Evolutionary conservation across 306 rosid species (phyloP).

Genomic region (Inga leiocalycina): DNA sequence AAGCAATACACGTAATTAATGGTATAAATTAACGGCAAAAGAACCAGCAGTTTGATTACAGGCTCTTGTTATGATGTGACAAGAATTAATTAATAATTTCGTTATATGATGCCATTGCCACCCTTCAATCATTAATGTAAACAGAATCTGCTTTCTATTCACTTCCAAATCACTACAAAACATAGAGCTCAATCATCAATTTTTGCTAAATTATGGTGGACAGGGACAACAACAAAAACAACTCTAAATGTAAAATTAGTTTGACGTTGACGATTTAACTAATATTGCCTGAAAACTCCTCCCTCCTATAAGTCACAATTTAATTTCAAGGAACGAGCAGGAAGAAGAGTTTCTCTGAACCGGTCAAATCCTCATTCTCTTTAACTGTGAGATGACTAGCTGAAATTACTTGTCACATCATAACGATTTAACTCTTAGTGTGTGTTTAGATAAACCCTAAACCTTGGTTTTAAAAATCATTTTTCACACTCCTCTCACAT

Average conservation of each 20-base stretch:
- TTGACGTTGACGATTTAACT: neutral
- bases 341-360: no score
- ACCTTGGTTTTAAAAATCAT: no score
- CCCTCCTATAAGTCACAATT: neutral
- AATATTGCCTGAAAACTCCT: neutral
- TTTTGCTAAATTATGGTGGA: neutral
- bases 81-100: neutral
- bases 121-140: neutral
- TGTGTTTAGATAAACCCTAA: no score
- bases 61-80: neutral
- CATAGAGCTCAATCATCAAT: neutral
- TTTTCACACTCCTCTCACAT: no score
- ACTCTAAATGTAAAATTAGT: neutral
- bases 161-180: slow-evolving; percentile 18
- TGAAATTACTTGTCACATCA: no score
- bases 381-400: no score
- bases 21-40: neutral
- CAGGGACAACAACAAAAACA: neutral
- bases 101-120: neutral
- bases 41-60: neutral
- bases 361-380: no score
- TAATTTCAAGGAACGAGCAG: neutral
- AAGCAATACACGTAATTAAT: neutral
- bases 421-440: no score
- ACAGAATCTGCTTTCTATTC: slow-evolving; percentile 18